A percentile compares a stretch with the other conserved stretches of the same genome.
phyloP scores from a whole-genome alignment of 495 filamentous ascomycete genomes.

The Podospora appendiculata region DNA sequence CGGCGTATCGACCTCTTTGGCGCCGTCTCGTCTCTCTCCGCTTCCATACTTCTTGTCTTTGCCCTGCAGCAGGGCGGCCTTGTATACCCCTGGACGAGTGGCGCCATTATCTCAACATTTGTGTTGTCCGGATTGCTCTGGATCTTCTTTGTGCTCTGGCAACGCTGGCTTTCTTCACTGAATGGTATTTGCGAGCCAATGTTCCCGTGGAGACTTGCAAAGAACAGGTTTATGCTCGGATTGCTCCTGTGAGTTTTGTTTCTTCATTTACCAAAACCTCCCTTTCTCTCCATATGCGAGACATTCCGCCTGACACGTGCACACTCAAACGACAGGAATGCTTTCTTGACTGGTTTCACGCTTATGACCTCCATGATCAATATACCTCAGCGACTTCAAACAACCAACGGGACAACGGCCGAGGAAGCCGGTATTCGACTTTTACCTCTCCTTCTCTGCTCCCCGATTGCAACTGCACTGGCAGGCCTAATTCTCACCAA shows the following conservation, averaged over 20 bases:
- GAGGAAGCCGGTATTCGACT: conserved; percentile 23
- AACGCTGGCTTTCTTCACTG: conserved; percentile 10
- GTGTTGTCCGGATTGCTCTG: conserved; percentile 15
- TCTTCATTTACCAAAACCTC: background rate
- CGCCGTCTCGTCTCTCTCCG: conserved; percentile 13
- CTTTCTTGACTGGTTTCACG: conserved; percentile 20
- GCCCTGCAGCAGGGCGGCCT: conserved; percentile 23
- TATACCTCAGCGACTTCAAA: conserved; percentile 22
- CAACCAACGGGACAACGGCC: conserved; percentile 15
- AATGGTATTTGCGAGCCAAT: conserved; percentile 18
- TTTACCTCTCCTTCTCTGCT: conserved; percentile 33
- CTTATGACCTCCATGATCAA: conserved; percentile 21
- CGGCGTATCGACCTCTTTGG: conserved; percentile 18
- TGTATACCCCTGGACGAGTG: conserved; percentile 10
- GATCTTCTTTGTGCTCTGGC: conserved; percentile 19
- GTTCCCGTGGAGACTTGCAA: conserved; percentile 19
- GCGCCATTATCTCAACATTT: conserved; percentile 15
- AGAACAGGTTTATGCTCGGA: conserved; percentile 18
- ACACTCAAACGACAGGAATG: conserved; percentile 2
- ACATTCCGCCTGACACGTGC: background rate
- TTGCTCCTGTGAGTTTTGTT: conserved; percentile 15
- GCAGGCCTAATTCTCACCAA: conserved; percentile 24
- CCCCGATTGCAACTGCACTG: conserved; percentile 29
- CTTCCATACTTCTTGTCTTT: conserved; percentile 22
- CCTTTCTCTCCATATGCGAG: background rate